Percentiles rank a stretch among this genome's conserved stretches.
Conservation (phyloP, 1,139 yeast genomes). For the Geotrichum europaeum region DNA sequence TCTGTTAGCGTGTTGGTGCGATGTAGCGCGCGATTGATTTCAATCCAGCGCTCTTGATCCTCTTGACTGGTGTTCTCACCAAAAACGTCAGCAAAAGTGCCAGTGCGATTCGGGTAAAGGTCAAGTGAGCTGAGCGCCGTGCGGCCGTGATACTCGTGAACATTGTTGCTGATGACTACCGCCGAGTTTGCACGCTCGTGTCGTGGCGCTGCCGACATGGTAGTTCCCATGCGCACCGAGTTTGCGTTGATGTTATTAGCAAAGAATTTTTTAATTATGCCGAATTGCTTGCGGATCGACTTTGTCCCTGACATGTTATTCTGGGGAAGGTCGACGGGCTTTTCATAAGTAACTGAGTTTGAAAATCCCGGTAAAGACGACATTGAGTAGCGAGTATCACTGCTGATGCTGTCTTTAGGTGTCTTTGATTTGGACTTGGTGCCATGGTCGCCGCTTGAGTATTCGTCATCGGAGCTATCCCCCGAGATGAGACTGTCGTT, state of each 20-base stretch:
- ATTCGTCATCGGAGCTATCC: neutral
- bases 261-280: neutral
- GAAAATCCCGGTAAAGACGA: neutral
- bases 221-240: neutral
- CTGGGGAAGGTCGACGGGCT: neutral
- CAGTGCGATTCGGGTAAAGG: neutral
- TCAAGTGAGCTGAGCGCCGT: neutral
- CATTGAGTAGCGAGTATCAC: neutral
- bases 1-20: slow-evolving; percentile 69
- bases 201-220: neutral
- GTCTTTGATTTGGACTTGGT: neutral
- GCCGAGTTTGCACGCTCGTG: neutral
- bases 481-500: neutral
- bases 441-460: neutral
- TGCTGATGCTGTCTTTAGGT: neutral
- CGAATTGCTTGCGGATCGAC: neutral
- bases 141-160: neutral
- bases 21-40: slow-evolving; percentile 54
- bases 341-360: neutral
- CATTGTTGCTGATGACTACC: neutral
- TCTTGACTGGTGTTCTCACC: neutral
- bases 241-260: neutral
- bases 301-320: neutral
- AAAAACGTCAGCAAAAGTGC: neutral
- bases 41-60: slow-evolving; percentile 39